phyloP scores from a whole-genome alignment of 2,329 filamentous ascomycete species.

The Phyllosticta citribraziliensis region DNA sequence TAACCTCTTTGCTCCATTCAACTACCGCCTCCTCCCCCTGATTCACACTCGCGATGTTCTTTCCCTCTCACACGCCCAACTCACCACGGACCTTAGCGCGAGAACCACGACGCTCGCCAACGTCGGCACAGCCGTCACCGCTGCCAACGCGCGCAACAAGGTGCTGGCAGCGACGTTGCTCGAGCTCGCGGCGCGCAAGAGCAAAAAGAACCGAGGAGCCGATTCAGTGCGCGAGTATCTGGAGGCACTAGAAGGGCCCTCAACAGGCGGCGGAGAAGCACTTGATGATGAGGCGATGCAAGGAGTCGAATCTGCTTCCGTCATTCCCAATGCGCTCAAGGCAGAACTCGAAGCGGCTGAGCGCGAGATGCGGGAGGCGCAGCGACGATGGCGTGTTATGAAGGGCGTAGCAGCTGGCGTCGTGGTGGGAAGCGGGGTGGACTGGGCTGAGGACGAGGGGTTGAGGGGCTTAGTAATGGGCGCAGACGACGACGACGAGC shows the following conservation, averaged over 20 bases:
- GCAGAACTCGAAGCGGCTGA: conserved; percentile 48
- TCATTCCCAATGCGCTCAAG: background rate
- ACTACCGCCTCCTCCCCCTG: conserved; percentile 56
- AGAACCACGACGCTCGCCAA: conserved; percentile 45
- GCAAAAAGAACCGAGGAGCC: background rate
- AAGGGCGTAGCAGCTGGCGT: conserved; percentile 72
- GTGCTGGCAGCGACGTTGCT: conserved; percentile 54
- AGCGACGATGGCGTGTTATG: conserved; percentile 61
- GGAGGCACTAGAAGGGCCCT: conserved; percentile 30
- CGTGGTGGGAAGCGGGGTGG: conserved; percentile 69
- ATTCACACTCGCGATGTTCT: conserved; percentile 58
- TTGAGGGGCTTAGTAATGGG: conserved; percentile 54
- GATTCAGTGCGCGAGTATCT: background rate
- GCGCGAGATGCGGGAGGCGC: conserved; percentile 49
- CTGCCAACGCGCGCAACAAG: conserved; percentile 50
- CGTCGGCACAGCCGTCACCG: conserved; percentile 49
- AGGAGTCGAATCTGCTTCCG: background rate
- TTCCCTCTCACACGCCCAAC: conserved; percentile 53
- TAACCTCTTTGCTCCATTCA: conserved; percentile 4
- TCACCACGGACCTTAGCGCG: conserved; percentile 44
- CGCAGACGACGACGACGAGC: conserved; percentile 49
- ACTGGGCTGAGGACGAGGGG: conserved; percentile 62
- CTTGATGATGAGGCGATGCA: background rate
- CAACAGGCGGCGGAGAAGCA: background rate
- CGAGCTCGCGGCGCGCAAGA: conserved; percentile 43